These are phyloP conservation scores for Clonostachys solani DNA, from an alignment of 2,329 filamentous ascomycete genomes.

Conservation along the genomic window DNA sequence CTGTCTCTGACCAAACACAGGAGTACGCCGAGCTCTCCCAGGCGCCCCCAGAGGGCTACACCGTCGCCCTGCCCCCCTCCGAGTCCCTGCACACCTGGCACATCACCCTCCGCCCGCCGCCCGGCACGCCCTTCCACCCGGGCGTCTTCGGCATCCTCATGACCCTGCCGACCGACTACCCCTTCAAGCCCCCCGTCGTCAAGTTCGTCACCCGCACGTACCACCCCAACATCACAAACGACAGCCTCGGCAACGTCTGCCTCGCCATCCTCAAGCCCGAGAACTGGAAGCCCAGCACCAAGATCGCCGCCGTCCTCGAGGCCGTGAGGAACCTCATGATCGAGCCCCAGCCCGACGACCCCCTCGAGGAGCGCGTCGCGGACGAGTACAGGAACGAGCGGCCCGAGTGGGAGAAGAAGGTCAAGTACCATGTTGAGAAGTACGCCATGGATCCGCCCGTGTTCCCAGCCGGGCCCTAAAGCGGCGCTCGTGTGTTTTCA, in stretches of 20 bases:
- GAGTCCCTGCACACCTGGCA: constrained; percentile 49
- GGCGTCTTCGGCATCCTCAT: constrained; percentile 73
- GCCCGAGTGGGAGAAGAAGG: constrained; percentile 69
- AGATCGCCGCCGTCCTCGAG: constrained; percentile 70
- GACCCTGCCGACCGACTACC: constrained; percentile 74
- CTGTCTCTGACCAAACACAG: constrained; percentile 26
- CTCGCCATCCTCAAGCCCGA: constrained; percentile 78
- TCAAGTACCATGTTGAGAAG: constrained; percentile 66
- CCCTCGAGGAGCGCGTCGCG: constrained; percentile 81
- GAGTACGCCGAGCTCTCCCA: constrained; percentile 48
- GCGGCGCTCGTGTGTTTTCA: neutral
- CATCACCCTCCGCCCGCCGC: constrained; percentile 39
- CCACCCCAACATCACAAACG: constrained; percentile 92
- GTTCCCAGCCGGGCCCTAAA: constrained; percentile 22
- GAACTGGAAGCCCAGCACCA: constrained; percentile 87
- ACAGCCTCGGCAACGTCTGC: constrained; percentile 80
- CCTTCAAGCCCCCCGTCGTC: constrained; percentile 81
- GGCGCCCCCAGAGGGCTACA: constrained; percentile 40
- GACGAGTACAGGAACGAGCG: constrained; percentile 73
- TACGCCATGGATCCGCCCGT: constrained; percentile 53
- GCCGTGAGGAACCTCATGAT: constrained; percentile 70
- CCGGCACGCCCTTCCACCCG: constrained; percentile 46
- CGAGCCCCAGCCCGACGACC: constrained; percentile 84
- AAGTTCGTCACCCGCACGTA: constrained; percentile 88
- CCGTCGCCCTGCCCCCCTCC: constrained; percentile 38